Evolutionary conservation across 352 stramenopile species (phyloP).

Genomic region (Globisporangium rhizosaccharum): DNA sequence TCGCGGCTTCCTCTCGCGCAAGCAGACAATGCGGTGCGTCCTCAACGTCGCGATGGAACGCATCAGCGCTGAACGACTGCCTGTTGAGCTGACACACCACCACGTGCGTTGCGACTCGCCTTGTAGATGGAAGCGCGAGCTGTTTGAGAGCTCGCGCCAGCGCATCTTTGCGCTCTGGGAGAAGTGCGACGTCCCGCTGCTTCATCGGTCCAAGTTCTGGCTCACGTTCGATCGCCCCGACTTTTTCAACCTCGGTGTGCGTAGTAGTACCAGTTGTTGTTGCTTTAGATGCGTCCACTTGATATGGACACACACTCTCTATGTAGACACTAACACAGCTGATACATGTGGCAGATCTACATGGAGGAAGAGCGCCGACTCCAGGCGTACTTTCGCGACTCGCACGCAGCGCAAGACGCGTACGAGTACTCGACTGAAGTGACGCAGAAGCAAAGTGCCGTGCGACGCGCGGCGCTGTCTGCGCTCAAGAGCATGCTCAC

Average conservation of each 20-base stretch:
- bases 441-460: slow-evolving; percentile 12
- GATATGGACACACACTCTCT: too few relatives aligned
- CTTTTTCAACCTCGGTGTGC: slow-evolving; percentile 73
- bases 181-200: slow-evolving; percentile 51
- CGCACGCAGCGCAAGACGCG: slow-evolving; percentile 25
- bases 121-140: slow-evolving; percentile 48
- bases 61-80: neutral
- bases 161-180: slow-evolving; percentile 74
- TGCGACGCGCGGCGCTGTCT: slow-evolving; percentile 15
- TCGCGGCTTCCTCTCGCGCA: slow-evolving; percentile 55
- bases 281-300: neutral
- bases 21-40: slow-evolving; percentile 43
- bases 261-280: slow-evolving; percentile 5
- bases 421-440: slow-evolving; percentile 33
- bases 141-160: slow-evolving; percentile 46
- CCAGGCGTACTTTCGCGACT: slow-evolving; percentile 31
- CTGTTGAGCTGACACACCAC: neutral
- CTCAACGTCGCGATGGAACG: neutral
- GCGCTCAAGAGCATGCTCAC: slow-evolving; percentile 24
- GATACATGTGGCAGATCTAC: slow-evolving; percentile 33
- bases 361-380: slow-evolving; percentile 56
- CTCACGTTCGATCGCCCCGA: slow-evolving; percentile 64
- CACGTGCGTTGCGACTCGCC: neutral
- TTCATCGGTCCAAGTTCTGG: slow-evolving; percentile 83
- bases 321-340: too few relatives aligned